Percentiles rank a stretch among this genome's conserved stretches.
phyloP scores from a whole-genome alignment of 2,329 filamentous ascomycete species.

The Berkeleyomyces basicola region DNA sequence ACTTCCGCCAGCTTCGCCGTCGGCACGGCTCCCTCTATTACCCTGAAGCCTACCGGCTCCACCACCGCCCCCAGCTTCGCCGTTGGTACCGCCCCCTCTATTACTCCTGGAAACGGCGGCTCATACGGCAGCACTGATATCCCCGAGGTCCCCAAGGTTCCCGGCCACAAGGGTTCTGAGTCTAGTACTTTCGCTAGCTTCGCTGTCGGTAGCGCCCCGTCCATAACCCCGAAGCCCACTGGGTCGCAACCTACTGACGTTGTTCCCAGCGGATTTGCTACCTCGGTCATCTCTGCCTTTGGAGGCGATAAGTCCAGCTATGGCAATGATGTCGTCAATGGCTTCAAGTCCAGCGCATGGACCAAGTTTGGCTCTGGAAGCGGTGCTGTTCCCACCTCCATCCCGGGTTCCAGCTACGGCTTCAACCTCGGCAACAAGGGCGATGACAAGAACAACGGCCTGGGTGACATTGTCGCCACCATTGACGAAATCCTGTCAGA shows the following conservation, averaged over 20 bases:
- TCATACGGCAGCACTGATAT: not conserved
- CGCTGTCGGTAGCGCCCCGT: not conserved
- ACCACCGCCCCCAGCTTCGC: too few relatives aligned
- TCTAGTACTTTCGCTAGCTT: too few relatives aligned
- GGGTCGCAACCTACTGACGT: not conserved
- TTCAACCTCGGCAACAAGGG: not conserved
- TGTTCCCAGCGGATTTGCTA: not conserved
- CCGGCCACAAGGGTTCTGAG: not conserved
- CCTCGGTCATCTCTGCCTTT: not conserved
- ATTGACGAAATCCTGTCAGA: slow-evolving; percentile 1
- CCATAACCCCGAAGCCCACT: not conserved
- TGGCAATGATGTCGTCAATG: not conserved
- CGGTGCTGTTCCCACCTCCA: not conserved
- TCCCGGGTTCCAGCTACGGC: not conserved
- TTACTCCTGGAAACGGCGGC: not conserved
- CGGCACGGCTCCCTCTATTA: not conserved
- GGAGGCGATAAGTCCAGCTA: not conserved
- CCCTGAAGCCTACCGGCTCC: too few relatives aligned
- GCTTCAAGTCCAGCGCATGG: not conserved
- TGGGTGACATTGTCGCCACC: not conserved
- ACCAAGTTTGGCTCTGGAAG: not conserved
- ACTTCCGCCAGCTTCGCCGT: not conserved
- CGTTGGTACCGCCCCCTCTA: not conserved
- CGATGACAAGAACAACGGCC: not conserved
- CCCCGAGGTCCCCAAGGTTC: not conserved